phyloP scores from a whole-genome alignment of 2,329 filamentous ascomycete genomes.

The Penicillium sp. region DNA sequence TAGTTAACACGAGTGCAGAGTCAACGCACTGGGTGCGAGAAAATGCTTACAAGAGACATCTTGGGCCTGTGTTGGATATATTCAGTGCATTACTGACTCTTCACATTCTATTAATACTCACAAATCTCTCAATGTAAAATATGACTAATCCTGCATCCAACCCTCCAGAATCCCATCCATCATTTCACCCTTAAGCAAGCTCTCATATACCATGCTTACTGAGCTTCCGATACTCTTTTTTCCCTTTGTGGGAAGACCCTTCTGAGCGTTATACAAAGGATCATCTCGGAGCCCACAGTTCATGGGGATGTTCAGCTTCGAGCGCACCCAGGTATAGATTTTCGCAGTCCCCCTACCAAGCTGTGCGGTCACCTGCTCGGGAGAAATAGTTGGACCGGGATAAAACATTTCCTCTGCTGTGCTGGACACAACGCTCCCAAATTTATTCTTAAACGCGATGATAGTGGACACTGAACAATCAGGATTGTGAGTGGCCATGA shows the following conservation, averaged over 20 bases:
- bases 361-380: slow-evolving; percentile 5
- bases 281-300: slow-evolving; percentile 16
- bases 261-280: slow-evolving; percentile 16
- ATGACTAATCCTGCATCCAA: neutral
- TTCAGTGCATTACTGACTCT: too few relatives aligned
- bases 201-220: slow-evolving; percentile 16
- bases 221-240: slow-evolving; percentile 17
- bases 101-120: neutral
- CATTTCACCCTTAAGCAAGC: slow-evolving; percentile 10
- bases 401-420: slow-evolving; percentile 13
- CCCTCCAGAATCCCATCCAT: slow-evolving; percentile 3
- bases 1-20: too few relatives aligned
- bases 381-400: slow-evolving; percentile 6
- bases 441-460: slow-evolving; percentile 9
- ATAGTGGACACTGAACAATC: slow-evolving; percentile 10
- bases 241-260: slow-evolving; percentile 6
- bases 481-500: slow-evolving; percentile 1
- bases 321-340: slow-evolving; percentile 16
- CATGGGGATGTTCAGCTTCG: slow-evolving; percentile 10
- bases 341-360: slow-evolving; percentile 12
- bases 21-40: too few relatives aligned
- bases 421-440: neutral
- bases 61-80: too few relatives aligned
- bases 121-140: neutral
- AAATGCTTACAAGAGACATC: too few relatives aligned